These are phyloP conservation scores for Geranium brycei DNA, from an alignment of 345 rosid genomes.

Conservation along the genomic window DNA sequence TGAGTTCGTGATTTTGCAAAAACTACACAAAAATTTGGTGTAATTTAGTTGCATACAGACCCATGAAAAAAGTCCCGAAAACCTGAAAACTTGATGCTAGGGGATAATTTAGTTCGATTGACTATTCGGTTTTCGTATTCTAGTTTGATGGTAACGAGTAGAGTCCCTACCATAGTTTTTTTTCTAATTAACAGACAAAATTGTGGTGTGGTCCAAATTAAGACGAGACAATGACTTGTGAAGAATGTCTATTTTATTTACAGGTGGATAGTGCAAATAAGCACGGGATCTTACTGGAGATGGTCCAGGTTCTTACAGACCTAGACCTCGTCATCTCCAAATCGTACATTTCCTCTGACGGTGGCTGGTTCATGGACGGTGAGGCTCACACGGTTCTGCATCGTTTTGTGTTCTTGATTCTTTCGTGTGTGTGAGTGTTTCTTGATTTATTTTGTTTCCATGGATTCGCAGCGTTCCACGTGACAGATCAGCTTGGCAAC, in stretches of 20 bases:
- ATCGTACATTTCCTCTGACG: slow-evolving; percentile 88
- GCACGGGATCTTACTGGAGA: slow-evolving; percentile 74
- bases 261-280: slow-evolving; percentile 94
- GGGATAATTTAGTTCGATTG: neutral
- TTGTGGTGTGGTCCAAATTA: neutral
- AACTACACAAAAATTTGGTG: no score
- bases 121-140: neutral
- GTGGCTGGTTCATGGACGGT: slow-evolving; percentile 99
- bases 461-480: slow-evolving; percentile 25
- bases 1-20: no score
- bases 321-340: slow-evolving; percentile 91
- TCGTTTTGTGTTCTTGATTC: neutral
- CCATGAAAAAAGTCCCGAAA: neutral
- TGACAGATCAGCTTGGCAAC: slow-evolving; percentile 35
- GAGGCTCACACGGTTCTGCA: slow-evolving; percentile 1
- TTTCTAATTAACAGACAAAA: neutral
- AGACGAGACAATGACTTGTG: neutral
- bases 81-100: neutral
- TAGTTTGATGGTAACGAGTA: neutral
- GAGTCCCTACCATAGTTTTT: neutral
- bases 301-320: slow-evolving; percentile 93
- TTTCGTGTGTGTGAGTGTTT: neutral
- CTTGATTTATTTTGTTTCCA: neutral
- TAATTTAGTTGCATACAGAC: no score
- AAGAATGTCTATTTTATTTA: neutral